Evolutionary conservation across 2,329 filamentous ascomycete species (phyloP).

Genomic region (Fusarium dlaminii): DNA sequence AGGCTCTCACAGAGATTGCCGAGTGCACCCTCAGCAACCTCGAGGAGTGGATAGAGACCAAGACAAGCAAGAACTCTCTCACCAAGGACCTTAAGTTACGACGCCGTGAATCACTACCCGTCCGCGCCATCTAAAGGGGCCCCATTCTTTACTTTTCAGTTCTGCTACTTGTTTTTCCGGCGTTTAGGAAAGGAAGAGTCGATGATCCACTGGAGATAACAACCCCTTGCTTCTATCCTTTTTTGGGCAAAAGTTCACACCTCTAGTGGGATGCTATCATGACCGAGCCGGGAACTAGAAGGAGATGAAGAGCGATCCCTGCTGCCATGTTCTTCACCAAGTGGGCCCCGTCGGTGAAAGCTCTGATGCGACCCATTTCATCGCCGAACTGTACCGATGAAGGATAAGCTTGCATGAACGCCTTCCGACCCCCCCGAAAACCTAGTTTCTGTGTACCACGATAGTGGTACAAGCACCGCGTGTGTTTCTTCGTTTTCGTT

Average conservation of each 20-base stretch:
- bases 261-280: neutral
- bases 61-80: constrained; percentile 48
- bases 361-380: constrained; percentile 32
- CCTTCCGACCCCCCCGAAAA: constrained; percentile 31
- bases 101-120: constrained; percentile 44
- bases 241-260: neutral
- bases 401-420: constrained; percentile 30
- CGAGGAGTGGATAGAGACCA: constrained; percentile 52
- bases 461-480: neutral
- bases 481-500: neutral
- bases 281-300: constrained; percentile 2
- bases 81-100: constrained; percentile 42
- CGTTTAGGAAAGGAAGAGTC: neutral
- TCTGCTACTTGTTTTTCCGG: neutral
- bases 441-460: constrained; percentile 1
- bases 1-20: constrained; percentile 72
- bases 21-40: constrained; percentile 68
- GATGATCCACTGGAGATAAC: neutral
- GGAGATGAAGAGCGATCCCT: constrained; percentile 19
- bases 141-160: neutral
- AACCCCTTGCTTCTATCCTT: neutral
- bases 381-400: constrained; percentile 38
- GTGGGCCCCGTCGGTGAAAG: constrained; percentile 31
- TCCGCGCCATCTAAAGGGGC: constrained; percentile 43
- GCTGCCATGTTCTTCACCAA: constrained; percentile 22